Evolutionary conservation across 441 rosid genomes (phyloP).

Genomic region (Arabidopsis hybrid): DNA sequence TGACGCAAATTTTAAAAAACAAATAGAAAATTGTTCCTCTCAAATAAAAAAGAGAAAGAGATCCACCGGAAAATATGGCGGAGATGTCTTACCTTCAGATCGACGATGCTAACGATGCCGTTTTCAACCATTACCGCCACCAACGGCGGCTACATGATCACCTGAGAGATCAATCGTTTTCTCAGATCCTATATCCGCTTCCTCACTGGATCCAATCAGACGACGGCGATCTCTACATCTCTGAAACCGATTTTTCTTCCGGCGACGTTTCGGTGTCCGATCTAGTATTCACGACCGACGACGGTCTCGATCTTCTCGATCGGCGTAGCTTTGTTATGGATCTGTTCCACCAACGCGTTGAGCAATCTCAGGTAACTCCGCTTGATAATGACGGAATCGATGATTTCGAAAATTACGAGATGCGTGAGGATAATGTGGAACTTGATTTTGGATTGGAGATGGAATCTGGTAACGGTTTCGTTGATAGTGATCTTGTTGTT

Average conservation of each 20-base stretch:
- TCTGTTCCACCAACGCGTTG: conserved; percentile 87
- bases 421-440: conserved; percentile 51
- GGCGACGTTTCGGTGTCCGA: conserved; percentile 49
- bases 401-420: conserved; percentile 37
- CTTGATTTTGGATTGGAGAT: conserved; percentile 62
- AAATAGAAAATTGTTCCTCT: neutral
- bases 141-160: conserved; percentile 36
- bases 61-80: conserved; percentile 33
- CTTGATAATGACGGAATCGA: conserved; percentile 8
- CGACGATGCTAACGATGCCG: conserved; percentile 34
- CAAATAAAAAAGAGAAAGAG: neutral
- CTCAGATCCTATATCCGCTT: conserved; percentile 44
- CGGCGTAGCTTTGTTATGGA: conserved; percentile 84
- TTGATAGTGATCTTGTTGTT: conserved; percentile 41
- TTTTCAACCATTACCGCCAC: conserved; percentile 37
- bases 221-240: conserved; percentile 48
- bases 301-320: conserved; percentile 50
- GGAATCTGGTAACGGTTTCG: conserved; percentile 39
- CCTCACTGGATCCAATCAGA: conserved; percentile 45
- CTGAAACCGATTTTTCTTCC: conserved; percentile 55
- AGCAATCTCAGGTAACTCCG: conserved; percentile 61
- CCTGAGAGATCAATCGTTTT: conserved; percentile 29
- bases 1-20: neutral
- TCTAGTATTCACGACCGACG: conserved; percentile 25
- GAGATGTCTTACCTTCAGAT: conserved; percentile 47